Evolutionary conservation across 192 early-diverging fungal genomes (phyloP).

Genomic region (Podila verticillata): DNA sequence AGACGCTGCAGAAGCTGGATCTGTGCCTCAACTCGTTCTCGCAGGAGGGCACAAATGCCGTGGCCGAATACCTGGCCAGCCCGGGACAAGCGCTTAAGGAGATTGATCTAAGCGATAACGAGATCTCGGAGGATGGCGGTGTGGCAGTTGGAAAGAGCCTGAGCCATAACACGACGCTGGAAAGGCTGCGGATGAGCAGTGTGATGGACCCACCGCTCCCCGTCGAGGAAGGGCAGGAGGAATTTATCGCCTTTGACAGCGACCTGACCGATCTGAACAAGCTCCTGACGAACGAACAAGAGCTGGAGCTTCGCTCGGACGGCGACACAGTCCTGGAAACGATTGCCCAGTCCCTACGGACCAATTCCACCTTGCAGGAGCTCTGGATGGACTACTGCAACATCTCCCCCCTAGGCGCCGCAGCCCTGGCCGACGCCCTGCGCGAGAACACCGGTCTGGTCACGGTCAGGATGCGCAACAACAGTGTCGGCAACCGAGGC

Average conservation of each 20-base stretch:
- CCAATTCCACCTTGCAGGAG: constrained; percentile 37
- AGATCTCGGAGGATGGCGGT: constrained; percentile 53
- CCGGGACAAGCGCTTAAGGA: constrained; percentile 25
- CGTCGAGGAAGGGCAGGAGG: constrained; percentile 29
- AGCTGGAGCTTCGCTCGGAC: constrained; percentile 33
- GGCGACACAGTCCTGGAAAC: constrained; percentile 53
- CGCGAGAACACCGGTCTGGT: constrained; percentile 21
- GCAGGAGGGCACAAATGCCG: constrained; percentile 24
- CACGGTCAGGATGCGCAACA: constrained; percentile 54
- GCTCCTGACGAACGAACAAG: constrained; percentile 16
- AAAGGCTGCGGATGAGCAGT: constrained; percentile 48
- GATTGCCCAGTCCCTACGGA: constrained; percentile 21
- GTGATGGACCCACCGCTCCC: constrained; percentile 47
- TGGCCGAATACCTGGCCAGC: constrained; percentile 32
- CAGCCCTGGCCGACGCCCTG: constrained; percentile 32
- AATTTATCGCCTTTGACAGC: constrained; percentile 30
- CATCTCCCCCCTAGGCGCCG: constrained; percentile 48
- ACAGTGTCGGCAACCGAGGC: constrained; percentile 55
- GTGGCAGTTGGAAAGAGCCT: constrained; percentile 44
- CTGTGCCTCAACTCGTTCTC: constrained; percentile 54
- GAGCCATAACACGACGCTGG: constrained; percentile 36
- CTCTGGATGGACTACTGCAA: constrained; percentile 57
- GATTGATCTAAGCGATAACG: constrained; percentile 61
- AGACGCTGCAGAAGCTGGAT: constrained; percentile 36
- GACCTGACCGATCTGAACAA: constrained; percentile 22